Base-by-base conservation (phyloP, 2,329 filamentous ascomycete species). In the Paraphoma chrysanthemicola region DNA sequence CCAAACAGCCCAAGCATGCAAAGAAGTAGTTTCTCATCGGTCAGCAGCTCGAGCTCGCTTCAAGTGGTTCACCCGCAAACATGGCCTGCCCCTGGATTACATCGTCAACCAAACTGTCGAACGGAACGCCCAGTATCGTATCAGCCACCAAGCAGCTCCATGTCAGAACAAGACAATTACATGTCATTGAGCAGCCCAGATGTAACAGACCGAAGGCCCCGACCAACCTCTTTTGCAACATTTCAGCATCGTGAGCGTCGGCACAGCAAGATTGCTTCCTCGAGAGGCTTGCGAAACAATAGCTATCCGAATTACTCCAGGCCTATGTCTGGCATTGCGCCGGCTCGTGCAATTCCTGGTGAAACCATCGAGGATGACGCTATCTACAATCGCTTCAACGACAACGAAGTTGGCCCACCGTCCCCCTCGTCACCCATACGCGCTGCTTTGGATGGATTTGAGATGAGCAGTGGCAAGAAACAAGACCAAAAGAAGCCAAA, bases 211-310 rank as follows among this genome's bases (percentile, higher is more conserved):
- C 53, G 51, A 47, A 60, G 67, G 10, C 57, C 63, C 28, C 64
- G 70, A 10, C 70, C 69, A 17, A 62, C 57, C 11, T 73, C 70
- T 0, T 71, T 68, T 56, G 66, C 64, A 43, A 60, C 63, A 18
- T 65, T 65, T 16, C 64, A 70, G 11, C 56, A 63, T 23, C 63
- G 68, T 30, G 60, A 65, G n/a, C 64, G 70, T 17, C 66, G 67
- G 6, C 65, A 62, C 16, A 64, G 54, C 30, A 72, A 67, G 53
- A 71, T 74, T 44, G 70, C 70, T 2, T 73, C 70, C 4, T 73
- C 70, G 6, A 56, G 69, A 51, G 68, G 68, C 2, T 51, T 68
- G 11, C 59, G 66, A 43, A 57, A 65, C 6, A 68, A 69, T 47
- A 70, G 60, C 52, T 66, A 66, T 23, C 64, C 68, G 9, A 70